phyloP scores from a whole-genome alignment of 805 yeast species.

The Saturnispora saitoi region DNA sequence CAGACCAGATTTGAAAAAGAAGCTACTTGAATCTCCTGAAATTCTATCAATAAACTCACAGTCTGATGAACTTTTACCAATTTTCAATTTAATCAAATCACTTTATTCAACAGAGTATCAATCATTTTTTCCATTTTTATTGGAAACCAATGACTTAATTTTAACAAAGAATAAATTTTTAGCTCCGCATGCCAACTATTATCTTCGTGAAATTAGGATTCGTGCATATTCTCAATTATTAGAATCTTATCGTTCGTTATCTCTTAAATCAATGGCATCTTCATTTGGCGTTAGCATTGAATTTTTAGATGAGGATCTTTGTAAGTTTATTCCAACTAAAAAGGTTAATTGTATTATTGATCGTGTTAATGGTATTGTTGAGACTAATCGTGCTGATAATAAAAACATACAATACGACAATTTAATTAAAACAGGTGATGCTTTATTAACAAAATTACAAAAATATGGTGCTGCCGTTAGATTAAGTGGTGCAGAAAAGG shows the following conservation, averaged over 20 bases:
- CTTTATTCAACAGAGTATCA: constrained; percentile 84
- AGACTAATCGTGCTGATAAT: constrained; percentile 93
- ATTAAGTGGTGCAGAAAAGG: constrained; percentile 82
- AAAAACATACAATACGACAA: constrained; percentile 89
- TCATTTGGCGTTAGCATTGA: constrained; percentile 86
- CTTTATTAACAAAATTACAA: constrained; percentile 84
- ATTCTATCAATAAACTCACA: constrained; percentile 70
- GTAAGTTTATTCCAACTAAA: constrained; percentile 87
- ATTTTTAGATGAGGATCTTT: constrained; percentile 78
- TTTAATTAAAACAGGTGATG: constrained; percentile 87
- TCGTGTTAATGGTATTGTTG: constrained; percentile 88
- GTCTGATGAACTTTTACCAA: constrained; percentile 65
- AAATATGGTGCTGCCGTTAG: constrained; percentile 97
- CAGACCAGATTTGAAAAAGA: constrained; percentile 75
- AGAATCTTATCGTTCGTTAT: constrained; percentile 87
- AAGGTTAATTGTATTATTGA: constrained; percentile 94
- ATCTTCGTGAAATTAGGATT: constrained; percentile 86
- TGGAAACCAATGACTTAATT: constrained; percentile 68
- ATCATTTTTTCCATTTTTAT: constrained; percentile 64
- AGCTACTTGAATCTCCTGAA: constrained; percentile 91
- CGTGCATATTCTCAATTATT: constrained; percentile 90
- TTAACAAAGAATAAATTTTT: constrained; percentile 60
- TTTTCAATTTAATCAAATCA: constrained; percentile 74
- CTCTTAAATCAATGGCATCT: constrained; percentile 86
- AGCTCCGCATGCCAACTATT: constrained; percentile 70